These are phyloP conservation scores for Monascus purpureus DNA, from an alignment of 495 filamentous ascomycete genomes.

Conservation along the genomic window DNA sequence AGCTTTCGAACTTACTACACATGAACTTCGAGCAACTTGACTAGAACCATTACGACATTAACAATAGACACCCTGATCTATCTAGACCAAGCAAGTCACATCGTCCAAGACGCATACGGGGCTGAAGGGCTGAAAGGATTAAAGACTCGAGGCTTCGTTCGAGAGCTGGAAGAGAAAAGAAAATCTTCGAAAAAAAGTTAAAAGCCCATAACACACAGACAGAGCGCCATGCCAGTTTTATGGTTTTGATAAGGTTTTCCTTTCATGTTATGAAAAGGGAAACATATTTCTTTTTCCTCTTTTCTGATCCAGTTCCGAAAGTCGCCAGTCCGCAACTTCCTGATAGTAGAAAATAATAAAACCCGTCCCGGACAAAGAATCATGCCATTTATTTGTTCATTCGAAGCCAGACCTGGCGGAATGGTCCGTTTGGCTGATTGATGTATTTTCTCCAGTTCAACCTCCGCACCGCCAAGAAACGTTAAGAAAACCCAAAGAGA, in stretches of 20 bases:
- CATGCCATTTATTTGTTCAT: slow-evolving; percentile 6
- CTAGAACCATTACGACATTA: too few relatives aligned
- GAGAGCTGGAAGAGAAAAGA: slow-evolving; percentile 5
- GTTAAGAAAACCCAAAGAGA: slow-evolving; percentile 14
- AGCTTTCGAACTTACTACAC: too few relatives aligned
- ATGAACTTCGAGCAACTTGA: too few relatives aligned
- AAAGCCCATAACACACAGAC: slow-evolving; percentile 6
- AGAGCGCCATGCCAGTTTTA: slow-evolving; percentile 19
- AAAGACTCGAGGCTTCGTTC: too few relatives aligned
- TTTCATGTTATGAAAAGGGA: slow-evolving; percentile 6
- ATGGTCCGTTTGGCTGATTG: slow-evolving; percentile 11
- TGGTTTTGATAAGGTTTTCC: slow-evolving; percentile 11
- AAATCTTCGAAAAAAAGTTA: neutral
- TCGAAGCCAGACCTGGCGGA: neutral
- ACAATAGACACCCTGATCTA: too few relatives aligned
- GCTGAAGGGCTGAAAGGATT: too few relatives aligned
- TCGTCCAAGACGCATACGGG: too few relatives aligned
- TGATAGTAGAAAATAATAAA: slow-evolving; percentile 2
- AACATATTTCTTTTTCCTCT: slow-evolving; percentile 5
- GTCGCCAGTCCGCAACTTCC: slow-evolving; percentile 1
- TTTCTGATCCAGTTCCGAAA: slow-evolving; percentile 8
- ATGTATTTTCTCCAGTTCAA: slow-evolving; percentile 12
- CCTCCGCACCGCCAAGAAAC: slow-evolving; percentile 30
- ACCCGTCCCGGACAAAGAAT: slow-evolving; percentile 17
- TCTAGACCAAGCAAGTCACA: too few relatives aligned